phyloP scores from a whole-genome alignment of 768 basidiomycete genomes.

The Podaxis mareebaensis region DNA sequence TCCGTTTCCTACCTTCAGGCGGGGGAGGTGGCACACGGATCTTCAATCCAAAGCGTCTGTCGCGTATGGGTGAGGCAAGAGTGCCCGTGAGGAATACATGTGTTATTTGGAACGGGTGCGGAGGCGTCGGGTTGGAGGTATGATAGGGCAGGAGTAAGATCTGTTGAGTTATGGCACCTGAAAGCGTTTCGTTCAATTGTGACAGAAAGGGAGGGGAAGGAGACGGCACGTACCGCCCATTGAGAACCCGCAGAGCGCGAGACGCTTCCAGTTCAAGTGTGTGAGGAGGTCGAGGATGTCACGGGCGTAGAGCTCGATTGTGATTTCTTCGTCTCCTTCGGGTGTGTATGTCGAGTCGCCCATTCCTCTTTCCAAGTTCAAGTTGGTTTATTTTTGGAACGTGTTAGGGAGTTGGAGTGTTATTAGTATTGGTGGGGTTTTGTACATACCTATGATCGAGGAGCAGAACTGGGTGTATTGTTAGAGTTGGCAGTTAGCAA shows the following conservation, averaged over 20 bases:
- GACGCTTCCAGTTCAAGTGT: conserved; percentile 38
- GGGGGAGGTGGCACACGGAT: conserved; percentile 7
- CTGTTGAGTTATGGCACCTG: conserved; percentile 45
- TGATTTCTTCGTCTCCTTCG: conserved; percentile 36
- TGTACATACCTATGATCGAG: conserved; percentile 35
- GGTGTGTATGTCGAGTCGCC: conserved; percentile 40
- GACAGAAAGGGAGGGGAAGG: not conserved
- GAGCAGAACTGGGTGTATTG: conserved; percentile 34
- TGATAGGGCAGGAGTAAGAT: conserved; percentile 41
- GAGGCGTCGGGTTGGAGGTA: conserved; percentile 29
- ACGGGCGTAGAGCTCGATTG: conserved; percentile 45
- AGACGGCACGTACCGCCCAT: conserved; percentile 43
- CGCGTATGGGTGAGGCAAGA: conserved; percentile 13
- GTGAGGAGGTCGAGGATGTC: conserved; percentile 41
- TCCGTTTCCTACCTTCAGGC: conserved; percentile 10
- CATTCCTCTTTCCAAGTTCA: conserved; percentile 36
- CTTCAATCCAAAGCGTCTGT: conserved; percentile 3
- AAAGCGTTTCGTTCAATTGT: not conserved
- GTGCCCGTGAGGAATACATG: conserved; percentile 42
- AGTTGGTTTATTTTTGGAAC: not conserved
- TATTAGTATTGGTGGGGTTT: not conserved
- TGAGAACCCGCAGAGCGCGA: conserved; percentile 48
- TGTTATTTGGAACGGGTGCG: conserved; percentile 39
- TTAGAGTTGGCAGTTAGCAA: not conserved
- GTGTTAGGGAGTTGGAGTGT: not conserved